A percentile compares a stretch with the other conserved stretches of the same genome.
These are phyloP conservation scores for Nitzschia palea DNA, from an alignment of 108 stramenopile species.

Conservation along the genomic window DNA sequence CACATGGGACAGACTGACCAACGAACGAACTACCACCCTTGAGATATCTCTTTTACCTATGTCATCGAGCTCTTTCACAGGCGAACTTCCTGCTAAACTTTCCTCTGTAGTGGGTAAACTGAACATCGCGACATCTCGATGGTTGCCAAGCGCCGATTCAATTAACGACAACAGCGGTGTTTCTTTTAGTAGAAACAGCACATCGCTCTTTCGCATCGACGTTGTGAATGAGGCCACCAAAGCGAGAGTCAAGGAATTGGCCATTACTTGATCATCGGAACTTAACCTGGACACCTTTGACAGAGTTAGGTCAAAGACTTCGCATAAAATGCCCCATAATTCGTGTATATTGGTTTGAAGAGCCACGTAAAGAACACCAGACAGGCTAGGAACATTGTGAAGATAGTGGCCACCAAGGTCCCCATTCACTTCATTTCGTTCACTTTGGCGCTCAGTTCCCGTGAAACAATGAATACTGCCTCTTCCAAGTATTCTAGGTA, in stretches of 20 bases:
- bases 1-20: slow-evolving; percentile 29
- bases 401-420: slow-evolving; percentile 37
- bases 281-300: not conserved
- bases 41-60: slow-evolving; percentile 31
- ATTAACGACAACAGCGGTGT: not conserved
- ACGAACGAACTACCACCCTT: slow-evolving; percentile 27
- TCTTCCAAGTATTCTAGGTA: slow-evolving; percentile 50
- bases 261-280: not conserved
- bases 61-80: slow-evolving; percentile 21
- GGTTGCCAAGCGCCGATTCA: not conserved
- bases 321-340: slow-evolving; percentile 11
- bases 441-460: not conserved
- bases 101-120: not conserved
- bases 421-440: not conserved
- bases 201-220: slow-evolving; percentile 9
- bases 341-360: slow-evolving; percentile 21
- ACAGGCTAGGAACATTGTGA: slow-evolving; percentile 16
- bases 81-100: not conserved
- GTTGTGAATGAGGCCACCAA: slow-evolving; percentile 23
- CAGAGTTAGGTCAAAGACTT: not conserved
- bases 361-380: not conserved
- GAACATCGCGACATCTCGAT: not conserved
- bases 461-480: not conserved
- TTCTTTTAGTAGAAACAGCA: not conserved
- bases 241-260: slow-evolving; percentile 28